A percentile compares a stretch with the other conserved stretches of the same genome.
Evolutionary conservation across 179 eudicot genomes (phyloP).

Genomic region (Kewa caespitosa): DNA sequence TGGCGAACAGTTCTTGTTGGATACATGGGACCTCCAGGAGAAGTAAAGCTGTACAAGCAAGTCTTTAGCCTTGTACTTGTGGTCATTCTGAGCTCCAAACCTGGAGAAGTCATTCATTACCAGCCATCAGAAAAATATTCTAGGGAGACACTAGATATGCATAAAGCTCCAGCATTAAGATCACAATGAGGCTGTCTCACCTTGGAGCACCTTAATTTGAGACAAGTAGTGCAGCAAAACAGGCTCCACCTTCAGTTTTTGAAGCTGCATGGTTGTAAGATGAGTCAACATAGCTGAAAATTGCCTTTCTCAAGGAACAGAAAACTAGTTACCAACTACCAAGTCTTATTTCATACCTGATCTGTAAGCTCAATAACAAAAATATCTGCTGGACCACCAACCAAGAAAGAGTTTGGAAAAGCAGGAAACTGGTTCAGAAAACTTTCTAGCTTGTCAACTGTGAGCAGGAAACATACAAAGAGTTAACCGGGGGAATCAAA

Average conservation of each 20-base stretch:
- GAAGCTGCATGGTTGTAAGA: constrained; percentile 54
- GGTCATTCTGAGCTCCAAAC: constrained; percentile 85
- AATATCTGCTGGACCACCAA: constrained; percentile 83
- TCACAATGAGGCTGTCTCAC: constrained; percentile 32
- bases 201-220: constrained; percentile 66
- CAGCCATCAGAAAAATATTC: constrained; percentile 7
- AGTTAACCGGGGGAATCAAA: constrained; percentile 6
- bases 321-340: not conserved
- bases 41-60: constrained; percentile 91
- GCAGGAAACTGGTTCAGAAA: constrained; percentile 73
- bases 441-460: constrained; percentile 71
- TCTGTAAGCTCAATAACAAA: constrained; percentile 86
- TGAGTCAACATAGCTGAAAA: constrained; percentile 4
- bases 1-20: constrained; percentile 97
- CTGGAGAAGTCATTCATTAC: constrained; percentile 34
- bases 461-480: constrained; percentile 19
- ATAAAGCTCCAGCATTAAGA: constrained; percentile 6
- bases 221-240: constrained; percentile 87
- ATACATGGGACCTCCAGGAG: constrained; percentile 98
- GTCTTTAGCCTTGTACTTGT: constrained; percentile 88
- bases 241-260: constrained; percentile 91
- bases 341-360: constrained; percentile 50
- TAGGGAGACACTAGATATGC: not conserved
- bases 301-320: constrained; percentile 1
- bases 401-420: constrained; percentile 80